Conservation (phyloP, 2,329 filamentous ascomycete genomes). For the Botrytis tulipae region DNA sequence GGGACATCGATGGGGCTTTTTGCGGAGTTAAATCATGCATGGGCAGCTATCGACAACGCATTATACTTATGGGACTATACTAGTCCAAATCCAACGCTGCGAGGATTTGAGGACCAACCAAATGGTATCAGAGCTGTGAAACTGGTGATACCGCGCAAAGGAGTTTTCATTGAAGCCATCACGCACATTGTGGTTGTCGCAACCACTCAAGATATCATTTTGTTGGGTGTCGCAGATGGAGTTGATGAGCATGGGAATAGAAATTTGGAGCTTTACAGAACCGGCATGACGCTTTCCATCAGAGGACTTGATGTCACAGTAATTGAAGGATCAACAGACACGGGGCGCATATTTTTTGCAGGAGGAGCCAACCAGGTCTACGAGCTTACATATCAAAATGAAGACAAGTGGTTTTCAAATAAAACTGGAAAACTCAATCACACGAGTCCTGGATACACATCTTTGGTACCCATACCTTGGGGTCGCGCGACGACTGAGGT, state of each 20-base stretch:
- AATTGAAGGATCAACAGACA: conserved; percentile 73
- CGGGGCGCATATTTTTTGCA: conserved; percentile 90
- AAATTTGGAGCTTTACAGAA: conserved; percentile 79
- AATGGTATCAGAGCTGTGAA: conserved; percentile 90
- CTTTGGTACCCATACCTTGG: conserved; percentile 54
- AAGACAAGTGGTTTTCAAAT: conserved; percentile 94
- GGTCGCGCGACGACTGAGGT: conserved; percentile 56
- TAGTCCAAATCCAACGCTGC: conserved; percentile 82
- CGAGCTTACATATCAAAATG: conserved; percentile 93
- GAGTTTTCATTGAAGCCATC: conserved; percentile 84
- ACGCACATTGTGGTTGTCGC: conserved; percentile 87
- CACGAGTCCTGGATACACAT: conserved; percentile 69
- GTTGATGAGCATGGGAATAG: conserved; percentile 67
- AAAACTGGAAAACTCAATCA: conserved; percentile 88
- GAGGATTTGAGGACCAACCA: conserved; percentile 86
- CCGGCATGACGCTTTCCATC: conserved; percentile 76
- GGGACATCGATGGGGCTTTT: conserved; percentile 95
- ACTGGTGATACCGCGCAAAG: conserved; percentile 77
- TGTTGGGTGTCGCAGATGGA: conserved; percentile 78
- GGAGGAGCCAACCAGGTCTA: conserved; percentile 84
- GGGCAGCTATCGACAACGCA: conserved; percentile 93
- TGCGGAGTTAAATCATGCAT: conserved; percentile 90
- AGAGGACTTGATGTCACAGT: conserved; percentile 73
- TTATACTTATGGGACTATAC: conserved; percentile 98
- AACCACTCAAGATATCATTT: conserved; percentile 77